These are phyloP conservation scores for Kernera saxatilis DNA, from an alignment of 345 rosid genomes.

Conservation along the genomic window DNA sequence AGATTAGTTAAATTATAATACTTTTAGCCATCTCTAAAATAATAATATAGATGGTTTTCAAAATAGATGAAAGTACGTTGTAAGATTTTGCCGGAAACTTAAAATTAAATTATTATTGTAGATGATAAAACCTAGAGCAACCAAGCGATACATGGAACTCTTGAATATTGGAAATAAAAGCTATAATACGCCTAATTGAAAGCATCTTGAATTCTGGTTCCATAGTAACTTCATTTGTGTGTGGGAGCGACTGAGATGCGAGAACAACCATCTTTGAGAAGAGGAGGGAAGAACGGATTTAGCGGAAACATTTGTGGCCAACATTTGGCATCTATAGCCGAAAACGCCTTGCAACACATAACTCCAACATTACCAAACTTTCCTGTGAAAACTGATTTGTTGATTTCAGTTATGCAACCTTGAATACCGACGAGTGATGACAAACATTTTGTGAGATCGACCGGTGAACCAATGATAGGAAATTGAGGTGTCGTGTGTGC, in stretches of 20 bases:
- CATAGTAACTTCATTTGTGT: not conserved
- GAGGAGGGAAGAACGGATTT: not conserved
- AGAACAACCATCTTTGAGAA: not conserved
- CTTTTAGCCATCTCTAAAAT: not conserved
- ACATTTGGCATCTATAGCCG: not conserved
- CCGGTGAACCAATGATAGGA: not conserved
- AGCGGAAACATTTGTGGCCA: conserved; percentile 6
- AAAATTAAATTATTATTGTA: not conserved
- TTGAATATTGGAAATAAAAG: too few species aligned
- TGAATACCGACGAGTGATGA: not conserved
- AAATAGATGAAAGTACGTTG: not conserved
- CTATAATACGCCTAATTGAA: not conserved
- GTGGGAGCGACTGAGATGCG: not conserved
- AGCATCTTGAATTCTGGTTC: too few species aligned
- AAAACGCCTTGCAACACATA: not conserved
- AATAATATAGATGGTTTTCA: not conserved
- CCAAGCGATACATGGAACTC: not conserved
- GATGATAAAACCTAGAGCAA: not conserved
- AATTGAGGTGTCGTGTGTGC: not conserved
- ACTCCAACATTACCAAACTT: not conserved
- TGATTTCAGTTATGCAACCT: not conserved
- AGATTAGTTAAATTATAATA: not conserved
- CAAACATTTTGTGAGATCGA: not conserved
- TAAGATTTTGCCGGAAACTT: not conserved
- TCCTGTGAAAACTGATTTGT: not conserved